Evolutionary conservation across 441 rosid genomes (phyloP), one percentile per base, ranked within the genome.

Genomic region (Hura crepitans): DNA sequence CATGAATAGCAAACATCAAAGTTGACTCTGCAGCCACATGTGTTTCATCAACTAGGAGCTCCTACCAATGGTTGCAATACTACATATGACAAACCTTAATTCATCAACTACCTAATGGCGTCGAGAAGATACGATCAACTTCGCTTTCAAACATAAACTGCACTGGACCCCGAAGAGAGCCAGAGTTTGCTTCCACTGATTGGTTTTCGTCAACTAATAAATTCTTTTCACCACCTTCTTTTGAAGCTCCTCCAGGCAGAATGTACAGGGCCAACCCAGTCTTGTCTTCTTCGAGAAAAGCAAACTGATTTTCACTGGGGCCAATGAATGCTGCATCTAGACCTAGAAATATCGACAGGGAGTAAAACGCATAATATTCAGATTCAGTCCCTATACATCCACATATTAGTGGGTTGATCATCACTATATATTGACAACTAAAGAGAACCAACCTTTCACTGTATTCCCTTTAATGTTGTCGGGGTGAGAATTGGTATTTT

Each of bases 311-410:
- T 51, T 96, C 99, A 77, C 66, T 84, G 58, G 91, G 86, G 66
- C 98, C 97, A 56, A 91, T 83, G 71, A 96, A 91, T 69, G 98
- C 98, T 28, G 95, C 99, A 91, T 93, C 98, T 67, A 83, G 84
- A 73, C 99, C 99, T 96, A 78, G 49, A 79, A 68, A 66, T 55
- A 30, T 69, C 49, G 56, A 80, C 42, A 22, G 15, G 10, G 56
- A 62, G 60, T 59, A 62, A 62, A 75, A 66, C 62, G 67, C 71
- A 58, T 53, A 65, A 70, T 43, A 58, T 42, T 58, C 56, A 45
- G 49, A 69, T 66, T 74, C 74, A 59, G 58, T 49, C 70, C 46
- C 42, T 25, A 49, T 68, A 64, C 42, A 57, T 7, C 28, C 51
- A 76, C 61, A 71, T 68, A 72, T 31, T 27, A 73, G 30, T 25